Evolutionary conservation across 768 basidiomycete genomes (phyloP), one percentile per base, ranked within the genome.

Genomic region (Sporobolomyces phaffii): DNA sequence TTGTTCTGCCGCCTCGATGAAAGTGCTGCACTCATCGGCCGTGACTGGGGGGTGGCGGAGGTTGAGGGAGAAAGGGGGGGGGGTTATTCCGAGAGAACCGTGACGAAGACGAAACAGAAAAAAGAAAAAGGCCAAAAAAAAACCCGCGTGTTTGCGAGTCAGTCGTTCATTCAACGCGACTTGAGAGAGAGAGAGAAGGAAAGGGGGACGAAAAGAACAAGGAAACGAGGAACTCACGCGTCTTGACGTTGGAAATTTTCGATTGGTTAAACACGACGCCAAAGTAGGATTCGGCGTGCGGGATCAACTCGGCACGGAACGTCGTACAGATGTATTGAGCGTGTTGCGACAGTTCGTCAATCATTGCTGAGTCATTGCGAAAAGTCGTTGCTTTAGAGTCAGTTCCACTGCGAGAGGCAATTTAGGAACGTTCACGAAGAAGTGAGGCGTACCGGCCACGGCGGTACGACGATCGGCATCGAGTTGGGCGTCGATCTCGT

Each of bases 291-390:
- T 97, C 93, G 0, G 93, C 91, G 1, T 89, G 88, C 3, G 90
- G 88, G 64, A 98, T 81, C 89, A 99, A 92, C 79, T 99, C 96
- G 0, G 93, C 89, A 64, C 93, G 84, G 84, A 99, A 99, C 4
- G 96, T 99, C 3, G 96, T 99, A 36, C 91, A 94, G 76, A 99
- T 93, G 79, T 97, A 98, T 77, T 99, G 96, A 0, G 89, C 94
- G 0, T 86, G 87, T 9, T 84, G 81, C 0, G 93, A 83, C 22
- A 98, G 83, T 17, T 89, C 89, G 76, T 92, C 86, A 71, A 99
- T 98, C 94, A 98, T 98, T 5, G 86, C 87, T 89, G 69, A 33
- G 41, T 29, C 43, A 28, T 0, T 40, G 44, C 36, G 52, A 1
- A 10, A 20, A 26, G 20, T 43, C 48, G 33, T 50, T 45, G 59